These are phyloP conservation scores for Schwanniomyces occidentalis DNA, from an alignment of 805 yeast genomes.

Conservation along the genomic window DNA sequence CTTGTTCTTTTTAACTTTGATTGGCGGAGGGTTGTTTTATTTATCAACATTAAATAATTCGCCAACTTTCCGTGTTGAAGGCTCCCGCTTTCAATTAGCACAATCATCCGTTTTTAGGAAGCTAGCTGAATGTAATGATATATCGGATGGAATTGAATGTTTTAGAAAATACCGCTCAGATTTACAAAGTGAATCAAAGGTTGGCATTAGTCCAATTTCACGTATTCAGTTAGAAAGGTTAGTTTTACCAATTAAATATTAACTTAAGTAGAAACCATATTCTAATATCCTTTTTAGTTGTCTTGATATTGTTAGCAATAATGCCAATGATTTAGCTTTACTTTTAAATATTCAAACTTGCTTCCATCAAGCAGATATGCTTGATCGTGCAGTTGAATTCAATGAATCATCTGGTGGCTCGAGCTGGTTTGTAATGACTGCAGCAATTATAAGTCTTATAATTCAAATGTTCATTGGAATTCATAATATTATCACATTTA, in stretches of 20 bases:
- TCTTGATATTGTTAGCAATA: slow-evolving; percentile 11
- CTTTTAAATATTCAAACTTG: slow-evolving; percentile 25
- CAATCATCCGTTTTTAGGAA: slow-evolving; percentile 9
- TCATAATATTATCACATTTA: slow-evolving; percentile 6
- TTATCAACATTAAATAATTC: background rate
- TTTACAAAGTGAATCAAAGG: slow-evolving; percentile 10
- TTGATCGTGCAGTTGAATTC: slow-evolving; percentile 11
- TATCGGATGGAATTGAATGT: slow-evolving; percentile 18
- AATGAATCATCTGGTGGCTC: slow-evolving; percentile 2
- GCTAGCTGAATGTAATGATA: slow-evolving; percentile 19
- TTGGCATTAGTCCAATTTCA: slow-evolving; percentile 5
- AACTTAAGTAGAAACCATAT: background rate
- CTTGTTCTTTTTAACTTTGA: slow-evolving; percentile 2
- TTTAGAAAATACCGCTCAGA: slow-evolving; percentile 11
- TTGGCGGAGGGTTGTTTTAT: slow-evolving; percentile 6
- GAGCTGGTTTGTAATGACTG: slow-evolving; percentile 9
- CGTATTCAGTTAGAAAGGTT: slow-evolving; percentile 16
- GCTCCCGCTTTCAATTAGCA: slow-evolving; percentile 6
- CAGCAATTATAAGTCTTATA: slow-evolving; percentile 8
- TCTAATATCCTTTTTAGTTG: slow-evolving; percentile 11
- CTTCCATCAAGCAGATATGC: slow-evolving; percentile 20
- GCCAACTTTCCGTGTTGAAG: slow-evolving; percentile 3
- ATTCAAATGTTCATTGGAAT: slow-evolving; percentile 10
- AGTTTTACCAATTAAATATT: slow-evolving; percentile 1
- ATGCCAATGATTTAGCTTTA: slow-evolving; percentile 19